These are phyloP conservation scores for Colletotrichum phormii DNA, from an alignment of 2,329 filamentous ascomycete genomes.

Conservation along the genomic window DNA sequence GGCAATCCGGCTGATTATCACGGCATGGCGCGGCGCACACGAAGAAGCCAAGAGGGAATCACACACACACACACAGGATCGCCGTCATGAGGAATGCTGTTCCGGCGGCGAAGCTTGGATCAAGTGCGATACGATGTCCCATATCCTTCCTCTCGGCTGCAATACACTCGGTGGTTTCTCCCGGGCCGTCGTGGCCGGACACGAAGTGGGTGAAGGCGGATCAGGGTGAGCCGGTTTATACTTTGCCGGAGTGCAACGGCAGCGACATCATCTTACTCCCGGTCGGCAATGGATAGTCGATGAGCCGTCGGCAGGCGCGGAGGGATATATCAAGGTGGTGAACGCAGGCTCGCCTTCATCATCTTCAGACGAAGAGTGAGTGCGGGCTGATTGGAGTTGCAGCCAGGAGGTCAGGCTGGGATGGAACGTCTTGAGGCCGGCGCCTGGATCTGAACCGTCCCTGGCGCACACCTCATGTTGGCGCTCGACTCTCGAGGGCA, in stretches of 20 bases:
- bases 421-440: neutral
- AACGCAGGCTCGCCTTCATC: neutral
- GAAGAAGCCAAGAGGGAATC: neutral
- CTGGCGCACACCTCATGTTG: neutral
- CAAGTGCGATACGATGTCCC: neutral
- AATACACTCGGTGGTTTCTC: neutral
- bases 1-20: neutral
- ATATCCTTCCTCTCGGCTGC: neutral
- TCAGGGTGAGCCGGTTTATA: neutral
- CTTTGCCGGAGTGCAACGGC: neutral
- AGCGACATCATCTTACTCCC: neutral
- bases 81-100: neutral
- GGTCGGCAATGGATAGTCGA: slow-evolving; percentile 7
- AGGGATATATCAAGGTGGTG: neutral
- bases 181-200: too few relatives aligned
- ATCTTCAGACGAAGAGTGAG: slow-evolving; percentile 7
- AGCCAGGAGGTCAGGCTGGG: neutral
- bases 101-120: neutral
- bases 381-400: neutral
- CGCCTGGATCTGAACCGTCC: neutral
- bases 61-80: neutral
- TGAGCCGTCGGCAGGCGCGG: slow-evolving; percentile 1
- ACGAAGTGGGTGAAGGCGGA: neutral
- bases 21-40: neutral
- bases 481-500: neutral